Conservation (phyloP, 1,284 basidiomycete genomes). For the Cutaneotrichosporon sp. region DNA sequence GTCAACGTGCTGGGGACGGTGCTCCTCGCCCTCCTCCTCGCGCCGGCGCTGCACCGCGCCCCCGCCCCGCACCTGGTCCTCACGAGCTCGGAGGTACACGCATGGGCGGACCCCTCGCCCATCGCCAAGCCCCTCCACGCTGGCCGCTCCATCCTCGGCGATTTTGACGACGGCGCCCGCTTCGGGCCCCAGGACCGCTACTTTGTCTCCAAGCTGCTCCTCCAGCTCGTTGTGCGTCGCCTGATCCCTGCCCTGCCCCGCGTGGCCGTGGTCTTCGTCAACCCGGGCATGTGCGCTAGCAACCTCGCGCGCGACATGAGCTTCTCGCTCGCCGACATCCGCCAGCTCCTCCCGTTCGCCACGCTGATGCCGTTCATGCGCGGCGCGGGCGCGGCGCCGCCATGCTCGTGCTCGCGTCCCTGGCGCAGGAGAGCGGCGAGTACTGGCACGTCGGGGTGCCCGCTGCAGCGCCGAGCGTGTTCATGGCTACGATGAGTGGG, state of each 20-base stretch:
- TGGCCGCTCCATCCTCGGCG: constrained; percentile 5
- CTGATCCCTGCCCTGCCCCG: constrained; percentile 21
- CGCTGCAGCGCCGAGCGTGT: background rate
- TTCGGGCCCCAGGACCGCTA: constrained; percentile 21
- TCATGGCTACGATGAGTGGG: constrained; percentile 7
- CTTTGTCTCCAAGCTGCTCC: constrained; percentile 29
- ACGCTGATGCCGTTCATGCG: background rate
- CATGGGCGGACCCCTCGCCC: constrained; percentile 5
- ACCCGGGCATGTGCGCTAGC: constrained; percentile 24
- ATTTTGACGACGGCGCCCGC: constrained; percentile 14
- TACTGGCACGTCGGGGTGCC: constrained; percentile 4
- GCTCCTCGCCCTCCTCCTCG: constrained; percentile 26
- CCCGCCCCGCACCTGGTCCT: constrained; percentile 18
- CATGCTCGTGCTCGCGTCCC: background rate
- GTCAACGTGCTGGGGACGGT: constrained; percentile 29
- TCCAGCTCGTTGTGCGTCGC: constrained; percentile 25
- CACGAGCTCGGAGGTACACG: constrained; percentile 23
- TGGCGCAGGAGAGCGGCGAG: background rate
- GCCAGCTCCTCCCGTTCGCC: background rate
- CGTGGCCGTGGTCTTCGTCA: constrained; percentile 20
- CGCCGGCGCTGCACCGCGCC: constrained; percentile 20
- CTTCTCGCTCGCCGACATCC: background rate
- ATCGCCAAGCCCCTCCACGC: constrained; percentile 9
- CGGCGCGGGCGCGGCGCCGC: background rate
- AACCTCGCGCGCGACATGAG: constrained; percentile 24